Conservation (phyloP, 176 grass and related monocot species). For the Tillandsia leiboldiana region DNA sequence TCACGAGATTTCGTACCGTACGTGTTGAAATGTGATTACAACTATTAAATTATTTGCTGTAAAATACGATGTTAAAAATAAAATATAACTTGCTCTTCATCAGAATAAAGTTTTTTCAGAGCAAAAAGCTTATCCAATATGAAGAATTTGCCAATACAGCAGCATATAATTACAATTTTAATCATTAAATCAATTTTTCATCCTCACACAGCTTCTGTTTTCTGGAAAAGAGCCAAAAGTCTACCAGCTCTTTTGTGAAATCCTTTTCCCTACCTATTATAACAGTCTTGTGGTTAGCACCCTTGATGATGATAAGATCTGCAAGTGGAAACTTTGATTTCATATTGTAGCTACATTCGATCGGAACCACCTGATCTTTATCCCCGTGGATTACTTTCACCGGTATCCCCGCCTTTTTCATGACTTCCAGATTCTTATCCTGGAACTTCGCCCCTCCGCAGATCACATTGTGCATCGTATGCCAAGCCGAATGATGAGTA, state of each 20-base stretch:
- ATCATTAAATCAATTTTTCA: not conserved
- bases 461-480: constrained; percentile 96
- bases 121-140: too few species aligned
- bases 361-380: constrained; percentile 48
- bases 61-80: too few species aligned
- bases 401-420: constrained; percentile 38
- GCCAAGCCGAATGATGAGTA: constrained; percentile 90
- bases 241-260: constrained; percentile 36
- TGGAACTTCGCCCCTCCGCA: constrained; percentile 46
- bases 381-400: constrained; percentile 56
- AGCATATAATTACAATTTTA: too few species aligned
- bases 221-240: constrained; percentile 32
- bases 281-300: constrained; percentile 41
- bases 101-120: too few species aligned
- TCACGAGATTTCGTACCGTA: too few species aligned
- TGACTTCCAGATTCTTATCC: constrained; percentile 42
- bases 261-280: constrained; percentile 35
- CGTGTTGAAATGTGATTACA: too few species aligned
- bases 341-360: constrained; percentile 48
- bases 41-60: too few species aligned
- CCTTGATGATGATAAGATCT: constrained; percentile 29
- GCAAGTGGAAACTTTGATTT: constrained; percentile 38
- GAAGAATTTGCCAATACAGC: too few species aligned
- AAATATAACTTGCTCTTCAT: too few species aligned
- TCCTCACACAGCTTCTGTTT: not conserved